Conservation (phyloP, 768 basidiomycete genomes). For the Kwoniella sp. region DNA sequence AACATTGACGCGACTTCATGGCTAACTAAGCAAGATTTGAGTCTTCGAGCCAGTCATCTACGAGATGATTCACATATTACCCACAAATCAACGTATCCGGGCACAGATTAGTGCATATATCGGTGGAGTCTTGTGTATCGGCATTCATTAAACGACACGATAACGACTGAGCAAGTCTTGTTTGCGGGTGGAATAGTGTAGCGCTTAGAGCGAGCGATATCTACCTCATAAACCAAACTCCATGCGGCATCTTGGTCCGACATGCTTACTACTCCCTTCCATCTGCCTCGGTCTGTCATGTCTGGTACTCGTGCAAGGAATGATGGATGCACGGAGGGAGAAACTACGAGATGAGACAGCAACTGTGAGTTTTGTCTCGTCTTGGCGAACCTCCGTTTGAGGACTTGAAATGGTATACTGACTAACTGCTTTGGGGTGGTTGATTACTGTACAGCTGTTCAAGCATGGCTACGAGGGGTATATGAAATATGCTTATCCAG, state of each 20-base stretch:
- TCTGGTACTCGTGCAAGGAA: conserved; percentile 10
- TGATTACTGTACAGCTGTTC: conserved; percentile 74
- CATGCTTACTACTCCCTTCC: conserved; percentile 7
- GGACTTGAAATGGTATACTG: not conserved
- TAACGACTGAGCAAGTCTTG: too few relatives aligned
- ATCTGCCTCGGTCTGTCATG: conserved; percentile 11
- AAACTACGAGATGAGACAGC: conserved; percentile 13
- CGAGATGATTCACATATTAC: too few relatives aligned
- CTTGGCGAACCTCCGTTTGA: too few relatives aligned
- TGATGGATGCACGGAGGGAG: conserved; percentile 11
- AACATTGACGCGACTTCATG: too few relatives aligned
- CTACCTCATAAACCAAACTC: not conserved
- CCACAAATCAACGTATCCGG: too few relatives aligned
- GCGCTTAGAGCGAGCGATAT: too few relatives aligned
- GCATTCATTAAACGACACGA: too few relatives aligned
- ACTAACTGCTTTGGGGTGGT: not conserved
- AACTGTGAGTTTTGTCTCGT: conserved; percentile 6
- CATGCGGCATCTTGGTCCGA: not conserved
- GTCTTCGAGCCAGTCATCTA: too few relatives aligned
- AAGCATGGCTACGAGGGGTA: conserved; percentile 88
- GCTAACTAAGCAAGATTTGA: too few relatives aligned
- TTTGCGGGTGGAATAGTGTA: too few relatives aligned
- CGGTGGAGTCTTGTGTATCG: too few relatives aligned
- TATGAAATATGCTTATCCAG: conserved; percentile 67
- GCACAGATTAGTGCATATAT: too few relatives aligned